Conservation (phyloP, 352 stramenopile species). For the Globisporangium orthogonon region DNA sequence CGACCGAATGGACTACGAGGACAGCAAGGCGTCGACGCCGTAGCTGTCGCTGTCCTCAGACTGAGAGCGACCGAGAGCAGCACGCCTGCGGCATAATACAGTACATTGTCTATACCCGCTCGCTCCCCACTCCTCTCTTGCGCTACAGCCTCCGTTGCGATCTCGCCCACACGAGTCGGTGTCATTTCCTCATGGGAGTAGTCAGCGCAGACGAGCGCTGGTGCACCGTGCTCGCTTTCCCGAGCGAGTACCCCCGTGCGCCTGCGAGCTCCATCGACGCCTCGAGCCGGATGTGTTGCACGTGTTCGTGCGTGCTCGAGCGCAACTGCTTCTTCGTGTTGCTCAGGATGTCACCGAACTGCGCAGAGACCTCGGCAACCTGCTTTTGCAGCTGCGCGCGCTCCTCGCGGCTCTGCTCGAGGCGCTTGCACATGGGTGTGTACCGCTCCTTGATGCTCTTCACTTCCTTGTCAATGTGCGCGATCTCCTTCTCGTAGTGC, state of each 20-base stretch:
- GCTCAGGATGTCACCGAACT: conserved; percentile 63
- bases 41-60: conserved; percentile 5
- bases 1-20: conserved; percentile 38
- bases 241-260: conserved; percentile 46
- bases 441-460: conserved; percentile 61
- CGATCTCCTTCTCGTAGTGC: conserved; percentile 53
- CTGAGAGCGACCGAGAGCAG: too few relatives aligned
- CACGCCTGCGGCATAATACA: not conserved
- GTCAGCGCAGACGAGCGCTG: conserved; percentile 23
- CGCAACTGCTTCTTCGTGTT: conserved; percentile 54
- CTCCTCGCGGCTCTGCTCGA: conserved; percentile 48
- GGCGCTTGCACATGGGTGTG: conserved; percentile 46
- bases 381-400: conserved; percentile 38
- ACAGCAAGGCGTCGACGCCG: conserved; percentile 42
- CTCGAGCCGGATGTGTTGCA: conserved; percentile 58
- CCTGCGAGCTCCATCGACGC: conserved; percentile 38
- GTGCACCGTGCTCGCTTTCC: conserved; percentile 55
- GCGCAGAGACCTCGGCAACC: conserved; percentile 31
- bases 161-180: too few relatives aligned
- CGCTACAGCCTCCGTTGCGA: too few relatives aligned
- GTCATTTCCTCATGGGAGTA: conserved; percentile 9
- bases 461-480: conserved; percentile 55
- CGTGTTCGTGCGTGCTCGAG: conserved; percentile 42
- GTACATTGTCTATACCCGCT: not conserved
- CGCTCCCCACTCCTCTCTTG: not conserved